A percentile compares a stretch with the other conserved stretches of the same genome.
Conservation (phyloP, 306 rosid genomes). For the Neltuma alba region DNA sequence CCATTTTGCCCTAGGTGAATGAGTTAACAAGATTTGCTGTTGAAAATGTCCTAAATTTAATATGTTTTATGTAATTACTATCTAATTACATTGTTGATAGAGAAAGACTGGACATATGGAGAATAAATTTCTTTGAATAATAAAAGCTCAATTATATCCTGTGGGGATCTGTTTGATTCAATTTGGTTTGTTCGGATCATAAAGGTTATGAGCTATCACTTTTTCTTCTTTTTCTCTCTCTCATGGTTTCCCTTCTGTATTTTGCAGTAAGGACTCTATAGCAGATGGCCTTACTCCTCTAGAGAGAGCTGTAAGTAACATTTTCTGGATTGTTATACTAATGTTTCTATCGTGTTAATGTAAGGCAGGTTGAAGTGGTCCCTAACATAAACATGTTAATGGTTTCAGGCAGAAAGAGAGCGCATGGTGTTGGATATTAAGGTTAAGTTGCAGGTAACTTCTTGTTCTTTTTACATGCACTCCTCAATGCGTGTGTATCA, state of each 20-base stretch:
- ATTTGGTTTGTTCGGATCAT: not conserved
- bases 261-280: slow-evolving; percentile 69
- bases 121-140: not conserved
- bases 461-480: slow-evolving; percentile 26
- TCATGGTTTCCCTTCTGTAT: slow-evolving; percentile 58
- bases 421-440: slow-evolving; percentile 96
- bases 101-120: not conserved
- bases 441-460: slow-evolving; percentile 93
- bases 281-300: slow-evolving; percentile 79
- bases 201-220: not conserved
- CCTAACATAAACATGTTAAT: slow-evolving; percentile 26
- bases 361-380: slow-evolving; percentile 22
- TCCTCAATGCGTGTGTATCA: not conserved
- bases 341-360: slow-evolving; percentile 30
- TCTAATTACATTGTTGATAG: not conserved
- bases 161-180: not conserved
- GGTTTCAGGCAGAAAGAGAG: slow-evolving; percentile 93
- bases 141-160: not conserved
- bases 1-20: slow-evolving; percentile 21
- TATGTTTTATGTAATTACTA: not conserved
- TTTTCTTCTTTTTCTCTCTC: slow-evolving; percentile 38
- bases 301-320: slow-evolving; percentile 91
- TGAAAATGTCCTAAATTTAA: not conserved
- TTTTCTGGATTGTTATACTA: slow-evolving; percentile 17
- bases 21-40: not conserved